phyloP scores from a whole-genome alignment of 1,284 basidiomycete species.

The Tylopilus orsonianus region DNA sequence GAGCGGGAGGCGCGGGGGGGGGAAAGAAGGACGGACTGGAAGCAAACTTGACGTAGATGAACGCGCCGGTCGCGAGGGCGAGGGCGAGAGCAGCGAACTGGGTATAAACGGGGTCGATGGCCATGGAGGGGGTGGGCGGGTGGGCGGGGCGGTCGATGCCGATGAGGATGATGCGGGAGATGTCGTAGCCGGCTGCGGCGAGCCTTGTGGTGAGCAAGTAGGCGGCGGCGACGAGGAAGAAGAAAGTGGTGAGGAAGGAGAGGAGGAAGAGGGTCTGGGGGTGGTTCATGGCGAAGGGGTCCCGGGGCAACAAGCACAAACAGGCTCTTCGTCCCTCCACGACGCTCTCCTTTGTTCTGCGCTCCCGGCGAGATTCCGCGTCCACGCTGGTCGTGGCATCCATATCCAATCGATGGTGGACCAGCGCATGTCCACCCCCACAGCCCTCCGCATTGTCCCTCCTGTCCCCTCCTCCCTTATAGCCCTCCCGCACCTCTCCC shows the following conservation, averaged over 20 bases:
- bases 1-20: conserved; percentile 32
- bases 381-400: conserved; percentile 51
- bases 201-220: conserved; percentile 46
- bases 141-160: conserved; percentile 42
- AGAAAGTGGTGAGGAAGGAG: conserved; percentile 50
- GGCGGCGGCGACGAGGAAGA: conserved; percentile 44
- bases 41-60: conserved; percentile 47
- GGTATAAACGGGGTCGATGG: conserved; percentile 25
- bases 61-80: conserved; percentile 35
- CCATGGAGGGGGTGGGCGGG: conserved; percentile 21
- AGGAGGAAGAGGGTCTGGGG: conserved; percentile 52
- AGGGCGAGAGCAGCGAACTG: conserved; percentile 41
- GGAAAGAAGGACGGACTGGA: conserved; percentile 38
- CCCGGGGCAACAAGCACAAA: conserved; percentile 8
- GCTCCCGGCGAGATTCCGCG: conserved; percentile 18
- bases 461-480: conserved; percentile 48
- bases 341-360: conserved; percentile 1
- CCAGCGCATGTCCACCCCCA: conserved; percentile 43
- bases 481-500: conserved; percentile 47
- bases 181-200: conserved; percentile 53
- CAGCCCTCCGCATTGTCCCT: conserved; percentile 60
- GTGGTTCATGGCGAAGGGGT: conserved; percentile 35
- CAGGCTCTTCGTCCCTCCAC: conserved; percentile 21
- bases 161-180: conserved; percentile 60
- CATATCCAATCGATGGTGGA: conserved; percentile 37